Base-by-base conservation (phyloP, 2,329 filamentous ascomycete species). In the Hortaea sp. region DNA sequence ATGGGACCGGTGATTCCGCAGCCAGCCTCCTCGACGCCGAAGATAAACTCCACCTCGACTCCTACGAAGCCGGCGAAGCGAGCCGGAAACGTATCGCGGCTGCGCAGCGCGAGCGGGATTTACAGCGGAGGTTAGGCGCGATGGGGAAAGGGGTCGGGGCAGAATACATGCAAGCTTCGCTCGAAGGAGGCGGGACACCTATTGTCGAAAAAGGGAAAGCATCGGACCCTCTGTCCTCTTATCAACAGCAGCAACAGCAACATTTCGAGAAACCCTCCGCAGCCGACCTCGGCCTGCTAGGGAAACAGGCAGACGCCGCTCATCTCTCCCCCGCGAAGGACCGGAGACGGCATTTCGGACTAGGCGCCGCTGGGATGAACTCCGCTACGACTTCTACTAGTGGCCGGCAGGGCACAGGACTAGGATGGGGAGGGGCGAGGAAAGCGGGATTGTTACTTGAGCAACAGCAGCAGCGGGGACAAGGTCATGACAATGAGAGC, bases 101-200 rank as follows among this genome's bases (percentile, higher is more conserved):
- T 10, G 76, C 79, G 55, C 84, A 89, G 63, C 82, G 78, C 58
- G 86, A 90, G 63, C 72, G 79, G 13, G 81, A 86, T 27, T 75
- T 92, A 42, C 83, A 81, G 53, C 79, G 78, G 60, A 79, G 78
- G 54, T 71, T 92, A 2, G 78, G 78, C 7, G 69, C 76, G 43
- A 69, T 81, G 48, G 84, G 84, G 7, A 75, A 70, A 42, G 81
- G 81, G 5, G 75, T 82, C 0, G 85, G 84, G 2, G 77, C 73
- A 41, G 82, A 87, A 50, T 89, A 89, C 63, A 81, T 88, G 75
- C 73, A 68, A 44, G 42, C 61, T 7, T 53, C 53, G 28, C 29
- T 31, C 13, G 42, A 34, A 52, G 57, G 35, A n/a, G 7, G 20
- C 2, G 7, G 37, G 7, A 29, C 28, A n/a, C 7, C 37, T 20